Conservation (phyloP, 352 stramenopile genomes). For the Phytophthora pini region DNA sequence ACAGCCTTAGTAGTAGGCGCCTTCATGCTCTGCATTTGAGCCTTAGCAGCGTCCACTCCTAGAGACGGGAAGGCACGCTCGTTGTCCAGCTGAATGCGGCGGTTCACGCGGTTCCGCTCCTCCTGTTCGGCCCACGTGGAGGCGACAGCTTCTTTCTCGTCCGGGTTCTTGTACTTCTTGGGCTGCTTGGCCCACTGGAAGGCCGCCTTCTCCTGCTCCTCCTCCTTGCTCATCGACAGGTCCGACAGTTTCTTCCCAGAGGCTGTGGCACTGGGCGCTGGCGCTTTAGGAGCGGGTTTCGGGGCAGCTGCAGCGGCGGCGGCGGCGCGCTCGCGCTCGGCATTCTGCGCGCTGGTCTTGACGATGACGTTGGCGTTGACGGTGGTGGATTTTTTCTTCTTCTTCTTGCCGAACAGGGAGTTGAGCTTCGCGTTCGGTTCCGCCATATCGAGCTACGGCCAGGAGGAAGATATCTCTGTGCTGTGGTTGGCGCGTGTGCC, state of each 20-base stretch:
- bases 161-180: slow-evolving; percentile 83
- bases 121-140: slow-evolving; percentile 79
- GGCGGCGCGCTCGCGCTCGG: slow-evolving; percentile 33
- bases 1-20: slow-evolving; percentile 62
- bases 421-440: slow-evolving; percentile 78
- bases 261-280: slow-evolving; percentile 16
- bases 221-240: slow-evolving; percentile 63
- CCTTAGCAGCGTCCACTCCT: slow-evolving; percentile 53
- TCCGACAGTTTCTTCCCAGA: slow-evolving; percentile 70
- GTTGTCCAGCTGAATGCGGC: slow-evolving; percentile 73
- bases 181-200: slow-evolving; percentile 88
- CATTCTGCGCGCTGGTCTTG: slow-evolving; percentile 59
- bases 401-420: slow-evolving; percentile 88
- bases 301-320: slow-evolving; percentile 29
- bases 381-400: slow-evolving; percentile 81
- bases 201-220: slow-evolving; percentile 47
- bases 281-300: slow-evolving; percentile 16
- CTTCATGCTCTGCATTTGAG: slow-evolving; percentile 73
- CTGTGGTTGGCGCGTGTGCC: slow-evolving; percentile 13
- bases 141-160: slow-evolving; percentile 61
- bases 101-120: slow-evolving; percentile 64
- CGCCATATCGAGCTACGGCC: slow-evolving; percentile 28
- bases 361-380: slow-evolving; percentile 84
- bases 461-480: slow-evolving; percentile 22
- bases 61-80: slow-evolving; percentile 83